Evolutionary conservation across 75 land plant species (phyloP).

Genomic region (Pinus tabuliformis): DNA sequence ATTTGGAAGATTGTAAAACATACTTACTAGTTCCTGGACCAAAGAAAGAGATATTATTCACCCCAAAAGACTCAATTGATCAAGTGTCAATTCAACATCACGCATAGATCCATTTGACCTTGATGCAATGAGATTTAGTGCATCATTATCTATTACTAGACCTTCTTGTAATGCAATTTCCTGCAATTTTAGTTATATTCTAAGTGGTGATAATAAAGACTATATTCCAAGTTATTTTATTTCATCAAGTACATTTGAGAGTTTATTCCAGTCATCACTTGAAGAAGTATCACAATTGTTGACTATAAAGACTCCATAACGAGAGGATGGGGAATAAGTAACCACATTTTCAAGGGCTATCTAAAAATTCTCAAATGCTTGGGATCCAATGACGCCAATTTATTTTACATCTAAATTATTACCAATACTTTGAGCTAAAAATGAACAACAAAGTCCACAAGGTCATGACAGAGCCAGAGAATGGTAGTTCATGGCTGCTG

Average conservation of each 20-base stretch:
- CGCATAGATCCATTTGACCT: conserved; percentile 85
- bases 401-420: conserved; percentile 44
- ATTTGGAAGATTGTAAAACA: conserved; percentile 3
- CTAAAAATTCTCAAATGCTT: conserved; percentile 45
- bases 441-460: conserved; percentile 77
- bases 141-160: conserved; percentile 75
- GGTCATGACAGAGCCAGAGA: conserved; percentile 63
- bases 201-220: conserved; percentile 76
- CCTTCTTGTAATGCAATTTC: conserved; percentile 65
- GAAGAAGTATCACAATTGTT: conserved; percentile 78
- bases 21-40: conserved; percentile 60
- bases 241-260: conserved; percentile 74
- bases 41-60: conserved; percentile 66
- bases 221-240: conserved; percentile 53
- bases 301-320: conserved; percentile 70
- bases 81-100: conserved; percentile 96
- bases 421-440: conserved; percentile 34
- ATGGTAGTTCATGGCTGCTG: conserved; percentile 74
- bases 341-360: conserved; percentile 35
- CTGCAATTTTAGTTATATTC: conserved; percentile 61
- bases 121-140: conserved; percentile 77
- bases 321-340: conserved; percentile 26
- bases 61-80: conserved; percentile 90
- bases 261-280: conserved; percentile 70
- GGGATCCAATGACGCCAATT: conserved; percentile 51